Base-by-base conservation (phyloP, 164 flowering plant species). In the Annona cherimola region DNA sequence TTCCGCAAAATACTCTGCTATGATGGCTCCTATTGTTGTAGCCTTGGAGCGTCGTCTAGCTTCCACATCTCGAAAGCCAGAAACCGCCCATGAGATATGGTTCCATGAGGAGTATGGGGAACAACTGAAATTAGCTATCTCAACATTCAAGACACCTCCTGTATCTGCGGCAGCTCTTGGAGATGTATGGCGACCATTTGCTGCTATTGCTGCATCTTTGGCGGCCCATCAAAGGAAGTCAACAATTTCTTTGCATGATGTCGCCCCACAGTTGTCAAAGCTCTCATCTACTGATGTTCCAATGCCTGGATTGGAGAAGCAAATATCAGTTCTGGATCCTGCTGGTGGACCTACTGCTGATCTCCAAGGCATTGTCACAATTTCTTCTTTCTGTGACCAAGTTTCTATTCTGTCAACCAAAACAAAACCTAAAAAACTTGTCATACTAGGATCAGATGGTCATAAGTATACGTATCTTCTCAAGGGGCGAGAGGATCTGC, bases 1-100 rank as follows among this genome's bases (percentile, higher is more conserved):
- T 85, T 92, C 97, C 76, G 97, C 99, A 55, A 92, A 89, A 77
- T 95, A 91, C 80, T 88, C 97, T 5, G 99, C 98, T 42, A 91
- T 95, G 97, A 95, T 95, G 99, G 94, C 99, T 74, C 98, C 99
- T 20, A 80, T 95, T 70, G 79, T 91, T 81, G 98, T 95, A 68
- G 90, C 96, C 71, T 83, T 95, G 85, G 99, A 95, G 78, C 97
- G 99, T 9, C 99, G 99, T 72, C 82, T 95, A 55, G 88, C 93
- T 77, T 89, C 97, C 61, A 95, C 97, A 57, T 90, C 97, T 76
- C 84, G 91, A 44, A 87, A 86, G 79, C 91, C 99, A 76, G 96
- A 91, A 82, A 92, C 99, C 66, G 94, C 98, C 72, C 98, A 92
- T 83, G 99, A 95, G 78, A 71, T 73, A 16, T 91, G 98, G 99